phyloP scores from a whole-genome alignment of 352 stramenopile species.

The Pythium periplocum region DNA sequence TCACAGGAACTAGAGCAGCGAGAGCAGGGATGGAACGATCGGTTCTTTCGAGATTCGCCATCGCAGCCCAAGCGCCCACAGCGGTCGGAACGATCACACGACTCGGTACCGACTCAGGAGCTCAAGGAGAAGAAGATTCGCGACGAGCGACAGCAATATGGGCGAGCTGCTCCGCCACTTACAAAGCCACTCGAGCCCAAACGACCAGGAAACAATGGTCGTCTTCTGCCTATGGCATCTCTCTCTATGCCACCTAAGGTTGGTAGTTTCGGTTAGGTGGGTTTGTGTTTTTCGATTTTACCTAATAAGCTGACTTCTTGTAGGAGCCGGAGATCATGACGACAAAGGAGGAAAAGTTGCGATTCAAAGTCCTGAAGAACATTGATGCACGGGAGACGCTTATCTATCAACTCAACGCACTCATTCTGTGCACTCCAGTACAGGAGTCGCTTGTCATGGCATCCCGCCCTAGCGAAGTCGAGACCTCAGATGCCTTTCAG shows the following conservation, averaged over 20 bases:
- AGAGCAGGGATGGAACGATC: slow-evolving; percentile 72
- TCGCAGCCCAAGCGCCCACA: slow-evolving; percentile 39
- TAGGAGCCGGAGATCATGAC: slow-evolving; percentile 19
- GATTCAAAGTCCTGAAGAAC: slow-evolving; percentile 57
- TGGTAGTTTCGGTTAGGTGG: slow-evolving; percentile 11
- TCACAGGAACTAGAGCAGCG: slow-evolving; percentile 51
- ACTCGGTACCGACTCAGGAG: slow-evolving; percentile 1
- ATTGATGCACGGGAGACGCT: slow-evolving; percentile 65
- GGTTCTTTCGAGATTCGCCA: slow-evolving; percentile 53
- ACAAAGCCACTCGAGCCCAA: slow-evolving; percentile 4
- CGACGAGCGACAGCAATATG: slow-evolving; percentile 54
- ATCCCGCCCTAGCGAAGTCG: slow-evolving; percentile 32
- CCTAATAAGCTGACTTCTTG: not conserved
- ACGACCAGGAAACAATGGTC: slow-evolving; percentile 9
- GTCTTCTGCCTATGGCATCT: slow-evolving; percentile 30
- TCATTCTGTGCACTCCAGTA: slow-evolving; percentile 65
- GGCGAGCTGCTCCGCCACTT: slow-evolving; percentile 4
- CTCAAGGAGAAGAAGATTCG: slow-evolving; percentile 45
- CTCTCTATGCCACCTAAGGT: slow-evolving; percentile 22
- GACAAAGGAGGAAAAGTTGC: slow-evolving; percentile 66
- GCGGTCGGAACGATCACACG: slow-evolving; percentile 14
- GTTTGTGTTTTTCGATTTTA: not conserved
- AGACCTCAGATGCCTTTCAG: not conserved
- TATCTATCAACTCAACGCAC: slow-evolving; percentile 61
- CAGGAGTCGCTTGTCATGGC: slow-evolving; percentile 51